These are phyloP conservation scores for Penicillium nordicum DNA, from an alignment of 2,329 filamentous ascomycete species.

Conservation along the genomic window DNA sequence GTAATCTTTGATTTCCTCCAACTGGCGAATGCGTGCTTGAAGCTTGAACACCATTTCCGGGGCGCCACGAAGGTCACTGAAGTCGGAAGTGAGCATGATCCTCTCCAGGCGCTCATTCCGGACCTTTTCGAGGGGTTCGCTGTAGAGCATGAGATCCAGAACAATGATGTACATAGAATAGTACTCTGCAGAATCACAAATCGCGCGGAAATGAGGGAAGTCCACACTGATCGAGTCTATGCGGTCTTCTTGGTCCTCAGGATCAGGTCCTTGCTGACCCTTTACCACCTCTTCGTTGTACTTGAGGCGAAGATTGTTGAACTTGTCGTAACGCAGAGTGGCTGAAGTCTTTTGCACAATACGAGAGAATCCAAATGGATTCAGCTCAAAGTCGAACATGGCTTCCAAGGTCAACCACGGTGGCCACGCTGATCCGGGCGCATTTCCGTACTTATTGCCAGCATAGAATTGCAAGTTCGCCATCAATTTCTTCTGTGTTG, in stretches of 20 bases:
- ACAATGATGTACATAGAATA: slow-evolving; percentile 98
- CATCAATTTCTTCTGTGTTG: slow-evolving; percentile 86
- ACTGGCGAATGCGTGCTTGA: slow-evolving; percentile 85
- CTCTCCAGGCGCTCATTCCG: slow-evolving; percentile 91
- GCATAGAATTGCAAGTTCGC: slow-evolving; percentile 89
- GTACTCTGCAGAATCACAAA: slow-evolving; percentile 96
- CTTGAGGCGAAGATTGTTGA: slow-evolving; percentile 93
- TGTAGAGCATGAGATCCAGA: slow-evolving; percentile 91
- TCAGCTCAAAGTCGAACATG: slow-evolving; percentile 92
- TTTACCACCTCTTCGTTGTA: slow-evolving; percentile 90
- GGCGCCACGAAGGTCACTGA: slow-evolving; percentile 90
- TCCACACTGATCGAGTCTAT: slow-evolving; percentile 97
- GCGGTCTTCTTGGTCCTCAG: slow-evolving; percentile 62
- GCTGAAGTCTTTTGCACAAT: slow-evolving; percentile 97
- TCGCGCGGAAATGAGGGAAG: slow-evolving; percentile 88
- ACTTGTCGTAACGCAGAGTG: slow-evolving; percentile 92
- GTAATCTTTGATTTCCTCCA: slow-evolving; percentile 93
- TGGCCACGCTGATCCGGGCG: slow-evolving; percentile 83
- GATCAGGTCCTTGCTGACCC: slow-evolving; percentile 43
- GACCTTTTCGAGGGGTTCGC: slow-evolving; percentile 95
- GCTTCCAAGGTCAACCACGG: slow-evolving; percentile 98
- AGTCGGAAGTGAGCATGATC: slow-evolving; percentile 98
- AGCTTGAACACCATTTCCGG: slow-evolving; percentile 89
- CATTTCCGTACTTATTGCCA: slow-evolving; percentile 85
- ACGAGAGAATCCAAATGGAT: slow-evolving; percentile 95